A percentile compares a stretch with the other conserved stretches of the same genome.
Conservation (phyloP, 768 basidiomycete species). For the Boletus vermiculosoides region DNA sequence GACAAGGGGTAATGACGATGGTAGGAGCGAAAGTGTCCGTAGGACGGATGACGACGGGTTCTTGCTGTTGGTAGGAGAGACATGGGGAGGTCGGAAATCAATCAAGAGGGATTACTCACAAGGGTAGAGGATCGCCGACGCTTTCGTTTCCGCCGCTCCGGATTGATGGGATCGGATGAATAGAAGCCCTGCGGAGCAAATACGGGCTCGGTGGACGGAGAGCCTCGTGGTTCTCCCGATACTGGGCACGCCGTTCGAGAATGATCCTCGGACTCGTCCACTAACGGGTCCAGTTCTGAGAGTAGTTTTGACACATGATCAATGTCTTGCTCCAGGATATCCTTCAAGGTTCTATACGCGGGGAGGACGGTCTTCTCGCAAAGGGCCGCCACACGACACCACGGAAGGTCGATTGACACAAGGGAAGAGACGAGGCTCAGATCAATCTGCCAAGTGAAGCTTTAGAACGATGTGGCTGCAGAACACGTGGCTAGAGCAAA, state of each 20-base stretch:
- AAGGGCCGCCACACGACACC: constrained; percentile 29
- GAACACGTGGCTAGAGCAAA: not conserved
- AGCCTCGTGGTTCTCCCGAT: constrained; percentile 1
- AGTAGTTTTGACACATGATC: constrained; percentile 43
- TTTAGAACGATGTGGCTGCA: no score
- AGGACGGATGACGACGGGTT: constrained; percentile 32
- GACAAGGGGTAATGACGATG: constrained; percentile 52
- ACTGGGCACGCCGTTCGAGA: not conserved
- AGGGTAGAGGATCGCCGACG: constrained; percentile 10
- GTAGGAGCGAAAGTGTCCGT: constrained; percentile 42
- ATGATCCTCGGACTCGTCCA: constrained; percentile 10
- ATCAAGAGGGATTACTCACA: constrained; percentile 1
- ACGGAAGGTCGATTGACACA: constrained; percentile 16
- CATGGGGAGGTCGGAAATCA: not conserved
- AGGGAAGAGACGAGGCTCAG: constrained; percentile 11
- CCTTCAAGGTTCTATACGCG: constrained; percentile 29
- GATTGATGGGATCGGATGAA: not conserved
- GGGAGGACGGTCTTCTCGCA: constrained; percentile 34
- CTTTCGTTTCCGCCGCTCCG: constrained; percentile 13
- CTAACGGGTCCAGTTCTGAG: constrained; percentile 37
- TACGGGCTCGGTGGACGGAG: not conserved
- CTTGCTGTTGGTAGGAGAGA: constrained; percentile 5
- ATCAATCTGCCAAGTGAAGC: not conserved
- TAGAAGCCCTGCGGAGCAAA: not conserved
- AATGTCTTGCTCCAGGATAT: constrained; percentile 36